Evolutionary conservation across 2,329 filamentous ascomycete species (phyloP), one percentile per base, ranked within the genome.

Genomic region (Stagonosporopsis chrysanthemi): DNA sequence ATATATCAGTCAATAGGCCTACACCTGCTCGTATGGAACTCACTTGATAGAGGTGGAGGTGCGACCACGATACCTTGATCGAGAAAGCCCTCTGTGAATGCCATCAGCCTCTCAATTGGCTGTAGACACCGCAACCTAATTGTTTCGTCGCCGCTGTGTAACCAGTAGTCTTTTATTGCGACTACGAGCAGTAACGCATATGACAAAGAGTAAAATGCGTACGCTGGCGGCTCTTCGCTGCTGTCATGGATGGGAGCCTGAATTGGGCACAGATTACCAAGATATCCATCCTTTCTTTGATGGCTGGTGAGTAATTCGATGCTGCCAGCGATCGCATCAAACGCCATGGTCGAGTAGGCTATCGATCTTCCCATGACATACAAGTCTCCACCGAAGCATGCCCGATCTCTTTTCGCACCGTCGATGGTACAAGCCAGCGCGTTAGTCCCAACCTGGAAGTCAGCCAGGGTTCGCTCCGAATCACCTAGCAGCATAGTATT

Each of bases 371-470:
- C 56, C 50, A 54, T 54, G 17, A 58, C 50, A n/a, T 54, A 44
- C 4, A 58, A 31, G 15, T 58, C 56, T 2, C 56, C 56, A 23
- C 56, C 56, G n/a, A 58, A 58, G 26, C 50, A 58, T 22, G 56
- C 56, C 28, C 56, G 24, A 8, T 58, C 56, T 17, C 56, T 36
- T 24, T 58, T 58, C 14, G 56, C 56, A 22, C 56, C 56, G 31
- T 58, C 56, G 6, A 58, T 58, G 7, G 51, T 54, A 28, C 56
- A 58, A 6, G 50, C 39, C n/a, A 58, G 44, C 17, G 45, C 15
- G 38, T 58, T 58, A 9, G 56, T 58, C 3, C 50, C 56, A 29
- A 58, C 56, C 28, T 58, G 56, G 19, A 58, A 58, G 26, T 58
- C 56, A 17, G 40, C 40, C 14, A 54, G 35, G 19, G 56, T 58